These are phyloP conservation scores for Leersia perrieri DNA, from an alignment of 176 grass and related monocot genomes.

Conservation along the genomic window DNA sequence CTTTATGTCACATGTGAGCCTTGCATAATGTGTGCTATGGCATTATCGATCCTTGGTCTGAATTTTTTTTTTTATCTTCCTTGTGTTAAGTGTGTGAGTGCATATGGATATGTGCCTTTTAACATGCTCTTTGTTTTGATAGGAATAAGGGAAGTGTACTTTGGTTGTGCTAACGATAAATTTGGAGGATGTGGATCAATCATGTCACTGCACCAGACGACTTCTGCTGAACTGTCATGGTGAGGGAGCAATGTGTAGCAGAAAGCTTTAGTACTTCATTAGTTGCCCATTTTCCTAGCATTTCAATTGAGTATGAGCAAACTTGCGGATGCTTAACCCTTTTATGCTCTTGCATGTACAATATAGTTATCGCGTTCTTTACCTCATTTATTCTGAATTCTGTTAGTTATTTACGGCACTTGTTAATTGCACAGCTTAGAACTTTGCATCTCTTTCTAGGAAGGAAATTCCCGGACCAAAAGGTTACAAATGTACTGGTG, in stretches of 20 bases:
- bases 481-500: conserved; percentile 80
- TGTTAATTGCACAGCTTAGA: neutral
- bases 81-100: neutral
- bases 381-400: neutral
- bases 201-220: conserved; percentile 65
- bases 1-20: conserved; percentile 94
- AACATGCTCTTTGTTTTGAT: conserved; percentile 24
- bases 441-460: conserved; percentile 32
- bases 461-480: conserved; percentile 31
- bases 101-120: neutral
- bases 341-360: neutral
- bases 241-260: conserved; percentile 18
- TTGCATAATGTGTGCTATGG: conserved; percentile 86
- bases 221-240: conserved; percentile 47
- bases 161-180: conserved; percentile 87
- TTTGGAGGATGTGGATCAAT: conserved; percentile 95
- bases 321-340: neutral
- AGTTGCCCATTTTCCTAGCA: neutral
- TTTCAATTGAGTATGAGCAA: neutral
- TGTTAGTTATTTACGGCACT: neutral
- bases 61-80: neutral
- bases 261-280: neutral
- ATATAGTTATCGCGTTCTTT: conserved; percentile 15
- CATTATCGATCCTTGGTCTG: conserved; percentile 85
- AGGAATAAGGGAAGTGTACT: conserved; percentile 86